A percentile compares a stretch with the other conserved stretches of the same genome.
phyloP scores from a whole-genome alignment of 2,329 filamentous ascomycete genomes.

The Monosporascus ibericus region DNA sequence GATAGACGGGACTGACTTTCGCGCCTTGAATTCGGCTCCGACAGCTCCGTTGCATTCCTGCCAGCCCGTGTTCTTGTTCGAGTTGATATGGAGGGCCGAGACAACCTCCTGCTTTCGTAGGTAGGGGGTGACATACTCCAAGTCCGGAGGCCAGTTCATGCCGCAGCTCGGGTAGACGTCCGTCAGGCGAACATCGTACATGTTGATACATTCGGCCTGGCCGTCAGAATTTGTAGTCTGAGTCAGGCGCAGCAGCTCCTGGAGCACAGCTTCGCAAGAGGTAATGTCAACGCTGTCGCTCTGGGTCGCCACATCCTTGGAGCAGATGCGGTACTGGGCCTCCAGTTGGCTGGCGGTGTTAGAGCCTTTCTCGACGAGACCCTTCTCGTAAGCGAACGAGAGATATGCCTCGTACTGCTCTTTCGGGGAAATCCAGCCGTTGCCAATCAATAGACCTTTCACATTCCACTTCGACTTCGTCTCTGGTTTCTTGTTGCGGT shows the following conservation, averaged over 20 bases:
- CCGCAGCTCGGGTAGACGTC: slow-evolving; percentile 81
- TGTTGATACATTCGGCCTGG: slow-evolving; percentile 69
- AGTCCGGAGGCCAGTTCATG: slow-evolving; percentile 96
- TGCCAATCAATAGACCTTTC: slow-evolving; percentile 84
- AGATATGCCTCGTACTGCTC: slow-evolving; percentile 90
- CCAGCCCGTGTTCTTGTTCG: slow-evolving; percentile 82
- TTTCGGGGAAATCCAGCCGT: slow-evolving; percentile 89
- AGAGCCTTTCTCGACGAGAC: slow-evolving; percentile 63
- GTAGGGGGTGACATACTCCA: slow-evolving; percentile 72
- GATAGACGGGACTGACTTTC: slow-evolving; percentile 66
- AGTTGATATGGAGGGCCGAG: slow-evolving; percentile 73
- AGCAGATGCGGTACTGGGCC: slow-evolving; percentile 61
- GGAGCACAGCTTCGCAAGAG: slow-evolving; percentile 72
- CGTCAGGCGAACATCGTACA: slow-evolving; percentile 89
- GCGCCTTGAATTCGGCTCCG: slow-evolving; percentile 61
- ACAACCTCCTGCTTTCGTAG: slow-evolving; percentile 76
- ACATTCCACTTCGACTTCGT: slow-evolving; percentile 63
- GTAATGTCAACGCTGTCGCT: slow-evolving; percentile 59
- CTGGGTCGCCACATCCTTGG: slow-evolving; percentile 48
- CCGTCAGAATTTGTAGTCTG: slow-evolving; percentile 43
- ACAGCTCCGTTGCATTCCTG: slow-evolving; percentile 82
- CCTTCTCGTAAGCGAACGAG: slow-evolving; percentile 70
- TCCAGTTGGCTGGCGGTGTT: slow-evolving; percentile 61
- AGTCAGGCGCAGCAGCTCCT: slow-evolving; percentile 63
- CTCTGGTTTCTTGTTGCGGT: slow-evolving; percentile 66